Conservation (phyloP, 768 basidiomycete species). For the Boletellus ananiceps region DNA sequence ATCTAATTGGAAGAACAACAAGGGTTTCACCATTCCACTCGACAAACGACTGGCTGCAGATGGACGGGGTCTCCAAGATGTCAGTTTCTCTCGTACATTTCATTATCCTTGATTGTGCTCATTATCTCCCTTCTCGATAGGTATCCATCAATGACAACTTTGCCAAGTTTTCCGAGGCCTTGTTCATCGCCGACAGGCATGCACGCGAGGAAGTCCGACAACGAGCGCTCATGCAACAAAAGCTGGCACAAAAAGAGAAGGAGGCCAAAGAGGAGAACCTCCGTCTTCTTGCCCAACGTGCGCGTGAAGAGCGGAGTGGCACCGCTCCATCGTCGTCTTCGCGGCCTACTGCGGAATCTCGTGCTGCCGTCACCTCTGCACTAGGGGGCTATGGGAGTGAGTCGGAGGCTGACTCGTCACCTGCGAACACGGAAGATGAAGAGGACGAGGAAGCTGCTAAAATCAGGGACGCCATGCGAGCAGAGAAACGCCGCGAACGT, state of each 20-base stretch:
- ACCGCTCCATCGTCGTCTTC: slow-evolving; percentile 52
- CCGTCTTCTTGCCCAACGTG: slow-evolving; percentile 89
- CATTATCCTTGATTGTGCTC: neutral
- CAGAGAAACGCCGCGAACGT: slow-evolving; percentile 88
- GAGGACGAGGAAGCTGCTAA: slow-evolving; percentile 80
- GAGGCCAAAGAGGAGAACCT: slow-evolving; percentile 93
- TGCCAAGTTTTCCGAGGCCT: slow-evolving; percentile 95
- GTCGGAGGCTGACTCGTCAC: slow-evolving; percentile 45
- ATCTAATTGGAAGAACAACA: slow-evolving; percentile 99
- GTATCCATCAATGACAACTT: slow-evolving; percentile 99
- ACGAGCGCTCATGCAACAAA: slow-evolving; percentile 95
- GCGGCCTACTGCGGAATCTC: slow-evolving; percentile 62
- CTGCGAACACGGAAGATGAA: slow-evolving; percentile 50
- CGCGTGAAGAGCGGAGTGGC: slow-evolving; percentile 89
- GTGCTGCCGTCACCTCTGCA: slow-evolving; percentile 68
- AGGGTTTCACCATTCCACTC: slow-evolving; percentile 97
- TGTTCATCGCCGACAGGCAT: slow-evolving; percentile 94
- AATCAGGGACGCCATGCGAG: slow-evolving; percentile 86
- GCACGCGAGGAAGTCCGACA: slow-evolving; percentile 98
- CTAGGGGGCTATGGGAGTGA: slow-evolving; percentile 87
- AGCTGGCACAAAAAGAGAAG: slow-evolving; percentile 98
- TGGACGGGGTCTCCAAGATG: slow-evolving; percentile 97
- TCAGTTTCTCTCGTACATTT: slow-evolving; percentile 38
- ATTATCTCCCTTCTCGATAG: slow-evolving; percentile 36
- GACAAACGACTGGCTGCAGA: slow-evolving; percentile 98